These are phyloP conservation scores for Cercophora scortea DNA, from an alignment of 495 filamentous ascomycete genomes.

Conservation along the genomic window DNA sequence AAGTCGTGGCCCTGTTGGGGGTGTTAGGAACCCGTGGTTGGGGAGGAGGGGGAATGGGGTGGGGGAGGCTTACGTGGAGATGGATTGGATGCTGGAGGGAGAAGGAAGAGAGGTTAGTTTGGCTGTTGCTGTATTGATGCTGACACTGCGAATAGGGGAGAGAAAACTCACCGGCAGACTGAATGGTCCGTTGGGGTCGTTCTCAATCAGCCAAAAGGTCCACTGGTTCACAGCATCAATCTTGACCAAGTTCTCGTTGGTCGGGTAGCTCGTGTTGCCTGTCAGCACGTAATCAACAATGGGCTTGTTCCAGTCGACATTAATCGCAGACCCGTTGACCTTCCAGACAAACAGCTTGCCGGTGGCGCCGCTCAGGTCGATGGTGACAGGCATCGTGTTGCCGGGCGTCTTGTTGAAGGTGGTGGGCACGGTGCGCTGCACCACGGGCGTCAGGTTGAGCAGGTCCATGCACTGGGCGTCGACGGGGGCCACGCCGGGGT, in stretches of 20 bases:
- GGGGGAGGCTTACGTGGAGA: conserved; percentile 22
- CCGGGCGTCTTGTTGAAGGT: conserved; percentile 13
- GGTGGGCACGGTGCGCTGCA: conserved; percentile 17
- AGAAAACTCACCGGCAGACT: conserved; percentile 16
- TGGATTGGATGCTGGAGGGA: conserved; percentile 29
- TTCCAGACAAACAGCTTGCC: conserved; percentile 31
- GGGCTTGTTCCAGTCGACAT: conserved; percentile 37
- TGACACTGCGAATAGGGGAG: neutral
- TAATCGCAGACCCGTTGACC: conserved; percentile 29
- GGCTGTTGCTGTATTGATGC: neutral
- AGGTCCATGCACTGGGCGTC: conserved; percentile 25
- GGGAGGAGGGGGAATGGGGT: too few relatives aligned
- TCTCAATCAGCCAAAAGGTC: conserved; percentile 46
- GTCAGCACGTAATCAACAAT: conserved; percentile 28
- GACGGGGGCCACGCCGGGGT: conserved; percentile 14
- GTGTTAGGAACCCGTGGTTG: too few relatives aligned
- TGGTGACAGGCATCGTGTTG: conserved; percentile 23
- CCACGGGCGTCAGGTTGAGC: conserved; percentile 23
- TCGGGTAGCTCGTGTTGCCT: conserved; percentile 28
- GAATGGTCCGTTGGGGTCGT: conserved; percentile 35
- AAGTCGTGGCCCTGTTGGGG: conserved; percentile 50
- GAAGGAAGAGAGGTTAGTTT: neutral
- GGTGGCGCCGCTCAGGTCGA: conserved; percentile 6
- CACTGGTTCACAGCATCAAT: conserved; percentile 32
- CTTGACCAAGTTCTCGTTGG: conserved; percentile 28